Conservation (phyloP, 768 basidiomycete species). For the Cystofilobasidium macerans region DNA sequence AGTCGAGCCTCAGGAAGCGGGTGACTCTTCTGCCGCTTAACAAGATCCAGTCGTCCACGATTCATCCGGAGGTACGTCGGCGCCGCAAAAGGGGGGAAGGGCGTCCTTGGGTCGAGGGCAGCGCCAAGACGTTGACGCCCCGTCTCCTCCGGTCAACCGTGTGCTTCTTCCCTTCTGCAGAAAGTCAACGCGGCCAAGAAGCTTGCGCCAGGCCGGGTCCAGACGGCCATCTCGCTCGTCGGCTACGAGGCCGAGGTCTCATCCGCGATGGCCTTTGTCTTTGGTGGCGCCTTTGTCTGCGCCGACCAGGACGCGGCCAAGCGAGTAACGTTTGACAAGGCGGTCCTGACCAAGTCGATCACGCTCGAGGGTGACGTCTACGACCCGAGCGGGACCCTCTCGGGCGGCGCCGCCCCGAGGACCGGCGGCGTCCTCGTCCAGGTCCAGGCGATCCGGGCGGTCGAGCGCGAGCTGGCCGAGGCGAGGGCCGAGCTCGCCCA, state of each 20-base stretch:
- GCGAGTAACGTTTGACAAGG: slow-evolving; percentile 67
- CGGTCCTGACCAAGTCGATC: slow-evolving; percentile 65
- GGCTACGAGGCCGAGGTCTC: slow-evolving; percentile 69
- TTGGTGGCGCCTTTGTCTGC: slow-evolving; percentile 84
- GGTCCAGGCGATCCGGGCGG: slow-evolving; percentile 67
- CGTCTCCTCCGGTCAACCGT: neutral
- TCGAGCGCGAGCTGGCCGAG: slow-evolving; percentile 51
- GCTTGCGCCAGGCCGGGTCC: slow-evolving; percentile 67
- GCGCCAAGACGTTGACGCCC: too few relatives aligned
- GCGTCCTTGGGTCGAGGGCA: too few relatives aligned
- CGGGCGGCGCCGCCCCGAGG: slow-evolving; percentile 71
- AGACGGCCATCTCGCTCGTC: slow-evolving; percentile 77
- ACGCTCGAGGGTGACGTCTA: slow-evolving; percentile 93
- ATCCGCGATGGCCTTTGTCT: slow-evolving; percentile 85
- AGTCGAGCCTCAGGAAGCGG: slow-evolving; percentile 66
- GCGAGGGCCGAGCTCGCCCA: slow-evolving; percentile 45
- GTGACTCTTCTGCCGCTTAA: slow-evolving; percentile 89
- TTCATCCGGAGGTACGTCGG: slow-evolving; percentile 45
- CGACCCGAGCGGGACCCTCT: slow-evolving; percentile 87
- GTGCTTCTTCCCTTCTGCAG: slow-evolving; percentile 40
- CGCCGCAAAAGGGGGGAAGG: too few relatives aligned
- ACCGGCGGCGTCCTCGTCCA: slow-evolving; percentile 62
- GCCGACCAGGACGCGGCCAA: slow-evolving; percentile 78
- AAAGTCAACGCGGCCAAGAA: slow-evolving; percentile 62
- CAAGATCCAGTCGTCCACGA: slow-evolving; percentile 62